Evolutionary conservation across 2,329 filamentous ascomycete species (phyloP), one percentile per base, ranked within the genome.

Genomic region (Penicillium decumbens): DNA sequence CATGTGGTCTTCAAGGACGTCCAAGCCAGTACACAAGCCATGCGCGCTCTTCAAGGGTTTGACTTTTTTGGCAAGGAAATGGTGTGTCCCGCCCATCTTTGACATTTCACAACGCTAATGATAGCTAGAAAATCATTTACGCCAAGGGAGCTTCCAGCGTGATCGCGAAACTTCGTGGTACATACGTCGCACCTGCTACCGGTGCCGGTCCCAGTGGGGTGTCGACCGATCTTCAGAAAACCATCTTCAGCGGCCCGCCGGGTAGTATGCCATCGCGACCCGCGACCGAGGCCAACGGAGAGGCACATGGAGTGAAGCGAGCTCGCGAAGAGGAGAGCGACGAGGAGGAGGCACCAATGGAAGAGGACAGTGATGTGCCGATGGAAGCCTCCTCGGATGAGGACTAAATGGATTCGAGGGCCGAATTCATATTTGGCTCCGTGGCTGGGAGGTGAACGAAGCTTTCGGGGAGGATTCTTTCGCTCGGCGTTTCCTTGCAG

Each of bases 1-100:
- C 93, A 97, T 65, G 77, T 98, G 53, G 87, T 93, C 12, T 97
- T 90, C 69, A 82, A 88, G 50, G 92, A 98, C 68, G 78, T 92
- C 29, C 87, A 95, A 59, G 84, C 89, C n/a, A 89, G 90, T 44
- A 95, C 91, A 23, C 89, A 95, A 67, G 93, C 93, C 1, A 89
- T 98, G 89, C 80, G 92, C 57, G 84, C 88, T 9, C 75, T 96
- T 41, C 87, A 97, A 61, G 89, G 88, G 2, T 88, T 89, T 63
- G 82, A 87, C 2, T 90, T 98, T 58, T 85, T 95, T 56, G 93
- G 91, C 13, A 84, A 82, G 57, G 80, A 89, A 57, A 83, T 98
- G 78, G 92, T 96, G 69, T 55, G 86, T 77, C 2, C 3, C 9
- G 29, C 10, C n/a, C 4, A n/a, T 35, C 35, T 35, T 44, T 39